Evolutionary conservation across 306 rosid species (phyloP).

Genomic region (Lathyrus sativus): DNA sequence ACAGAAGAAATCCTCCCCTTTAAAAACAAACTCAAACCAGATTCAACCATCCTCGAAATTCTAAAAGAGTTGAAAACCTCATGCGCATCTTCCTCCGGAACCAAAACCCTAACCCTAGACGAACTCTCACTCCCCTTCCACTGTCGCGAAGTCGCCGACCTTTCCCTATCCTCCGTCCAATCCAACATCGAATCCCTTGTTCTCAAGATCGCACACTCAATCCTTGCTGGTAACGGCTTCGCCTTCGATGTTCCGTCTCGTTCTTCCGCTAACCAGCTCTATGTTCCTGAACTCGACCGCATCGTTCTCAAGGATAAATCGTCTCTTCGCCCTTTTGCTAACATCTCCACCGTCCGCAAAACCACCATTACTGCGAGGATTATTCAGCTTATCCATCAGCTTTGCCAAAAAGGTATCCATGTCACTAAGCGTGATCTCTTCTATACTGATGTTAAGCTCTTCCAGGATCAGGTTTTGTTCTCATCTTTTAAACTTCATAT

Average conservation of each 20-base stretch:
- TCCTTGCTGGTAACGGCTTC: slow-evolving; percentile 79
- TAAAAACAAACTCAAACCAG: slow-evolving; percentile 41
- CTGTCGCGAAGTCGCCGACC: slow-evolving; percentile 83
- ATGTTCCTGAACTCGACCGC: slow-evolving; percentile 86
- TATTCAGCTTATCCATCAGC: slow-evolving; percentile 82
- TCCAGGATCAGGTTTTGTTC: slow-evolving; percentile 65
- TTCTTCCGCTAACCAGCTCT: slow-evolving; percentile 76
- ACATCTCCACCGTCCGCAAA: slow-evolving; percentile 78
- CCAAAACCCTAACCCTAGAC: slow-evolving; percentile 70
- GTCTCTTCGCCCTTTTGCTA: slow-evolving; percentile 71
- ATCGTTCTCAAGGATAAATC: slow-evolving; percentile 79
- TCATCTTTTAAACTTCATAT: neutral
- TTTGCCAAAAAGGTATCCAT: slow-evolving; percentile 73
- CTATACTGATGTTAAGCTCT: slow-evolving; percentile 91
- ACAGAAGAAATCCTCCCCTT: slow-evolving; percentile 36
- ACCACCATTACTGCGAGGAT: slow-evolving; percentile 71
- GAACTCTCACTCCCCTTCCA: slow-evolving; percentile 68
- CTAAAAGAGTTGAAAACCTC: slow-evolving; percentile 39
- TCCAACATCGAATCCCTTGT: slow-evolving; percentile 58
- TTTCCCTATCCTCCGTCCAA: slow-evolving; percentile 70
- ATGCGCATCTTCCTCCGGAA: slow-evolving; percentile 42
- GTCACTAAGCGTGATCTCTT: slow-evolving; percentile 95
- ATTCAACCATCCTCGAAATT: slow-evolving; percentile 29
- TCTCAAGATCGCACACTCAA: slow-evolving; percentile 61
- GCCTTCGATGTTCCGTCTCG: slow-evolving; percentile 89